These are phyloP conservation scores for Phytopythium chamaehyphon DNA, from an alignment of 352 stramenopile species.

Conservation along the genomic window DNA sequence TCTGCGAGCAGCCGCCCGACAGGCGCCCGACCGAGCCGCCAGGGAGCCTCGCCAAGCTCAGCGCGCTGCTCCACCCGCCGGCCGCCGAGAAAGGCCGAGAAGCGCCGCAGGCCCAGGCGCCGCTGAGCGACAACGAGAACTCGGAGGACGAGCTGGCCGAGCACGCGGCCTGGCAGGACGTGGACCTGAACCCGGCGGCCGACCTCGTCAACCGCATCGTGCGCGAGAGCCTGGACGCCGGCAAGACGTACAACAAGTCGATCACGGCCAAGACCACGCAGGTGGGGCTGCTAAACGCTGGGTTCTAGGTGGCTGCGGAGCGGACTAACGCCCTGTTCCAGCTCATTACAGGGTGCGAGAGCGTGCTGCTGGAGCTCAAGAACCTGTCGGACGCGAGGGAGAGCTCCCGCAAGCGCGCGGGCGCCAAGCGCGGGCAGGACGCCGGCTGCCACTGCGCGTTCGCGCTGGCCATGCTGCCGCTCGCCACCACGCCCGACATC, in stretches of 20 bases:
- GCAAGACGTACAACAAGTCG: slow-evolving; percentile 85
- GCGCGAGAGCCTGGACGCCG: slow-evolving; percentile 66
- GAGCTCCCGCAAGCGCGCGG: slow-evolving; percentile 34
- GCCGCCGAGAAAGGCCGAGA: slow-evolving; percentile 9
- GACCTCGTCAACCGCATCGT: slow-evolving; percentile 68
- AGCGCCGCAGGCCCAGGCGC: no score
- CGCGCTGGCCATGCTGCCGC: slow-evolving; percentile 58
- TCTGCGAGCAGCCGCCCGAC: slow-evolving; percentile 55
- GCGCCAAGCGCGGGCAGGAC: slow-evolving; percentile 27
- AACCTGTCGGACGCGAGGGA: slow-evolving; percentile 57
- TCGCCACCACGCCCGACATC: slow-evolving; percentile 16
- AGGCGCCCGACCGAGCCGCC: slow-evolving; percentile 4
- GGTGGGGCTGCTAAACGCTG: no score
- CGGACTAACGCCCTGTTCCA: slow-evolving; percentile 6
- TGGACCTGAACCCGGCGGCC: slow-evolving; percentile 80
- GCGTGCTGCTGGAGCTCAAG: slow-evolving; percentile 69
- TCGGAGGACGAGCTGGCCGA: slow-evolving; percentile 82
- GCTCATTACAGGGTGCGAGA: slow-evolving; percentile 73
- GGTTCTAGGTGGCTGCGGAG: no score
- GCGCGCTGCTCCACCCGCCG: slow-evolving; percentile 28
- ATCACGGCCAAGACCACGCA: slow-evolving; percentile 80
- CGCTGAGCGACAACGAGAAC: slow-evolving; percentile 71
- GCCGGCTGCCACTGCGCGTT: slow-evolving; percentile 52
- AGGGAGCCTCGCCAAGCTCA: slow-evolving; percentile 22
- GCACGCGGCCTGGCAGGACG: slow-evolving; percentile 70